Evolutionary conservation across 2,329 filamentous ascomycete genomes (phyloP), one percentile per base, ranked within the genome.

Genomic region (Neonectria coccinea): DNA sequence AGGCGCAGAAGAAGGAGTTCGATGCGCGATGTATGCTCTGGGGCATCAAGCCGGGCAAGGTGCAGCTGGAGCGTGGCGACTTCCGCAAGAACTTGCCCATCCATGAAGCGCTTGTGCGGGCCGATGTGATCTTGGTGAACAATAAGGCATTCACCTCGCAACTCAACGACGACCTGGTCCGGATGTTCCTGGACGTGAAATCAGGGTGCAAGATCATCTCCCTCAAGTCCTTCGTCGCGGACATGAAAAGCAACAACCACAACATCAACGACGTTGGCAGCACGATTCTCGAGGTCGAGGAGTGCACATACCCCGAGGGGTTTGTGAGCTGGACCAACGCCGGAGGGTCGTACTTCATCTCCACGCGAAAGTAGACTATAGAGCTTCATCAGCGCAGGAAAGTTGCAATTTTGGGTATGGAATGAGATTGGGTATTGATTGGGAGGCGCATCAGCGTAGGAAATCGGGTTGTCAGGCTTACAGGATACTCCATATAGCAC

Each of bases 71-170:
- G 67, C 84, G 90, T 47, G 96, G 93, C 63, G 92, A 97, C 76
- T 97, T 99, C 74, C 88, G 94, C 10, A 88, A 89, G 68, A 92
- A 91, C 70, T 78, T 86, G 16, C 84, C 85, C 62, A 93, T 97
- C 53, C 85, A 90, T 64, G 85, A 89, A 25, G 90, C 90, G 8
- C 85, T 99, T 54, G 91, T 91, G 77, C 88, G 90, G 59, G 95
- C 96, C 2, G 96, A 99, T 76, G 94, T 98, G n/a, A 88, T 99
- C 18, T 86, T 99, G 27, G 95, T 98, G 73, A 99, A 99, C 83
- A 99, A 99, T 80, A 94, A 98, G 80, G 96, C 94, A 2, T 99
- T 99, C 79, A 94, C 91, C 6, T 91, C 94, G 14, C 86, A 91
- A 71, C 87, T 97, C 59, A 99, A 98, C 79, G 91, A 93, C 75